Evolutionary conservation across 2,329 filamentous ascomycete genomes (phyloP).

Genomic region (Stemphylium lycopersici): DNA sequence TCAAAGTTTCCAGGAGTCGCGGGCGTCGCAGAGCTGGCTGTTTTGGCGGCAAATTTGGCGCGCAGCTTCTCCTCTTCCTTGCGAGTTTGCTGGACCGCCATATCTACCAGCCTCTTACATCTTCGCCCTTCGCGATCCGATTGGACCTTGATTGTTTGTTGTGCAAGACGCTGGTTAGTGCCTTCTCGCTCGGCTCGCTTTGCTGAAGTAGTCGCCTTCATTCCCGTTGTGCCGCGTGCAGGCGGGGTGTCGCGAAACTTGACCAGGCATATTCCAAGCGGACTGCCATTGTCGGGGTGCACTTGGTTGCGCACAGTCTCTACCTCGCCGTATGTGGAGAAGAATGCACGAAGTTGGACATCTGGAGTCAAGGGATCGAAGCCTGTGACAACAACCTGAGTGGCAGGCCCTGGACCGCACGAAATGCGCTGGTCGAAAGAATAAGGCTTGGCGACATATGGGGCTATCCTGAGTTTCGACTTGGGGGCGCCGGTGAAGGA

Average conservation of each 20-base stretch:
- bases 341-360: slow-evolving; percentile 75
- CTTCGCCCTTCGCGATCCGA: slow-evolving; percentile 87
- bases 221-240: slow-evolving; percentile 57
- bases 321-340: slow-evolving; percentile 84
- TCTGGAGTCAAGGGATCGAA: slow-evolving; percentile 90
- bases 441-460: slow-evolving; percentile 83
- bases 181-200: slow-evolving; percentile 78
- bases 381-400: slow-evolving; percentile 91
- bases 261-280: slow-evolving; percentile 91
- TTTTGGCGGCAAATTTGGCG: slow-evolving; percentile 40
- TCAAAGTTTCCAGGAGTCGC: slow-evolving; percentile 50
- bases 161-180: slow-evolving; percentile 80
- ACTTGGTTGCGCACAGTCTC: slow-evolving; percentile 91
- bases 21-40: slow-evolving; percentile 27
- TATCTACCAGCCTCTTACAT: slow-evolving; percentile 78
- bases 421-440: slow-evolving; percentile 81
- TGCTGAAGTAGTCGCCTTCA: slow-evolving; percentile 79
- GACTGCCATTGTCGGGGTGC: slow-evolving; percentile 91
- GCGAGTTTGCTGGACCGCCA: slow-evolving; percentile 71
- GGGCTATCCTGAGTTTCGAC: slow-evolving; percentile 72
- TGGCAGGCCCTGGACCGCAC: slow-evolving; percentile 85
- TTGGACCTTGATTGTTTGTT: slow-evolving; percentile 78
- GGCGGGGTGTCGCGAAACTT: slow-evolving; percentile 76
- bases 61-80: slow-evolving; percentile 62
- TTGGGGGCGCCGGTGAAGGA: slow-evolving; percentile 67